Base-by-base conservation (phyloP, 331 rosid species). In the Quercus lobata region DNA sequence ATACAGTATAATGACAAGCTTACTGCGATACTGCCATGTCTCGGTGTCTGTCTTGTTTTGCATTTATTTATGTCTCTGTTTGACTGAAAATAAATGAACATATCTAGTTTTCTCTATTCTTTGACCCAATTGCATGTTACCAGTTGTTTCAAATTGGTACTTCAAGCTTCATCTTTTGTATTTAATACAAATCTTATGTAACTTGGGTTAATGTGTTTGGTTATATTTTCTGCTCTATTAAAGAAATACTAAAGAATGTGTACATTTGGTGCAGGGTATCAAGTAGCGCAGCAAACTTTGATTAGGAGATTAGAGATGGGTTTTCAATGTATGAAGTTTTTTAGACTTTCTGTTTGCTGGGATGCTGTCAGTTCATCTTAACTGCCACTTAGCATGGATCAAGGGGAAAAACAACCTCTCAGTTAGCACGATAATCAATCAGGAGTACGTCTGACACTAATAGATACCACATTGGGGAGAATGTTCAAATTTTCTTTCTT, bases 271-370 rank as follows among this genome's bases (percentile, higher is more conserved):
- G 83, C 86, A 87, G 91, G 89, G 71, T 77, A 83, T 83, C 66
- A 78, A 66, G 74, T 81, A 81, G 87, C 77, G 57, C 69, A 18
- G 71, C 73, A 78, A 86, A 73, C 80, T 84, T 74, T 83, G 85
- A 86, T 80, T 69, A 87, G 87, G 74, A 83, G 82, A 81, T 72
- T 87, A 82, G 53, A 84, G 81, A 81, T 74, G 84, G 86, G 71
- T 69, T 79, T 81, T 57, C 71, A 14, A 75, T 76, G 24, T 35
- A 61, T 74, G 81, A 76, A 81, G 79, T 54, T 10, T 34, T 55
- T 66, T 56, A 58, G 44, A 81, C 73, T 82, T 72, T 79, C 53
- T 44, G 66, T 79, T 79, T 73, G 71, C 80, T 60, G 81, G 72
- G 82, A 80, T 83, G 87, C 78, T 66, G 76, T 71, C 24, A 75